These are phyloP conservation scores for Lactarius sanguifluus DNA, from an alignment of 768 basidiomycete species.

Conservation along the genomic window DNA sequence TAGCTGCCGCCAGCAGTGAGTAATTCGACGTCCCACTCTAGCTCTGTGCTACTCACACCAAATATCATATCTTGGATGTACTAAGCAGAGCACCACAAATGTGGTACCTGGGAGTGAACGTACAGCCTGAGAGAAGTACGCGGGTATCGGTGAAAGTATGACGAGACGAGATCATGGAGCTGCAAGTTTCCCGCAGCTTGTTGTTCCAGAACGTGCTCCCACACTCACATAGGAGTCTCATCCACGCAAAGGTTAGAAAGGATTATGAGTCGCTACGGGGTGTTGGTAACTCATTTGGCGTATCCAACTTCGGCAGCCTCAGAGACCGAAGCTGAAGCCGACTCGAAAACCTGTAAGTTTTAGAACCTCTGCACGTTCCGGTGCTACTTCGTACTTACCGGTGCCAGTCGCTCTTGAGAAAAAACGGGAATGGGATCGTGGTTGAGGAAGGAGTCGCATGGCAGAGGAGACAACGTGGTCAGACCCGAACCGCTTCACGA, in stretches of 20 bases:
- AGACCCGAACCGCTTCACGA: slow-evolving; percentile 53
- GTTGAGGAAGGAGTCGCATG: background rate
- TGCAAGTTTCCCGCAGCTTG: background rate
- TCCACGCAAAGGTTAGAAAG: background rate
- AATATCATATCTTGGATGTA: too few species aligned
- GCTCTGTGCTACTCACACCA: too few species aligned
- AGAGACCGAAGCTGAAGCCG: slow-evolving; percentile 50
- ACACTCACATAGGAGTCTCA: background rate
- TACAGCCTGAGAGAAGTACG: background rate
- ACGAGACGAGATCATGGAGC: background rate
- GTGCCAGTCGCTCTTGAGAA: background rate
- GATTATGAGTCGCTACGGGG: background rate
- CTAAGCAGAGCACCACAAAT: too few species aligned
- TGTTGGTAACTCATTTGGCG: background rate
- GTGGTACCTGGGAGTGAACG: too few species aligned
- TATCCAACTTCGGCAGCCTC: background rate
- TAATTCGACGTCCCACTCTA: too few species aligned
- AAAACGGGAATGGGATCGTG: background rate
- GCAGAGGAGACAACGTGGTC: background rate
- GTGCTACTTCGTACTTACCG: slow-evolving; percentile 47
- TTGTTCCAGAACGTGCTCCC: background rate
- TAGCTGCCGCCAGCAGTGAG: too few species aligned
- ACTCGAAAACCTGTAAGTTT: slow-evolving; percentile 56
- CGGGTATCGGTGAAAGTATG: background rate
- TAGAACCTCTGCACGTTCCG: slow-evolving; percentile 66